Evolutionary conservation across 257 asterid genomes (phyloP).

Genomic region (Rhazya stricta): DNA sequence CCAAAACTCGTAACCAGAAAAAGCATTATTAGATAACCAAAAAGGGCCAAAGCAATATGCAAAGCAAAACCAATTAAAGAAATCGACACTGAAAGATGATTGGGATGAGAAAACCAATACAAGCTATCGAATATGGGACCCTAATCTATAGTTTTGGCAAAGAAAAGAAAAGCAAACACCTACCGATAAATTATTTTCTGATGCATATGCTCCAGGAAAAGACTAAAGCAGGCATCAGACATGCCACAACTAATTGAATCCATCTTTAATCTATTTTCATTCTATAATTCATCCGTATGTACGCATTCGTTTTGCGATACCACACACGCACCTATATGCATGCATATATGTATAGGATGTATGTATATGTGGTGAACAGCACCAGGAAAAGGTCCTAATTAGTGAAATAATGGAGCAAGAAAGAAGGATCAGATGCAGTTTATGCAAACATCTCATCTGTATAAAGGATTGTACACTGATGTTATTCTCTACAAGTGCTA

Average conservation of each 20-base stretch:
- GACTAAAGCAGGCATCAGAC: not conserved
- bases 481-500: constrained; percentile 44
- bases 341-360: not conserved
- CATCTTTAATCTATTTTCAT: not conserved
- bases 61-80: constrained; percentile 4
- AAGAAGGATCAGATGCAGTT: constrained; percentile 24
- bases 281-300: too few species aligned
- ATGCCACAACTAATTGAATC: constrained; percentile 9
- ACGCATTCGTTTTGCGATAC: too few species aligned
- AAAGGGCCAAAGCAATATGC: constrained; percentile 4
- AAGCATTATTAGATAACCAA: not conserved
- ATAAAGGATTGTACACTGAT: constrained; percentile 27
- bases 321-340: too few species aligned
- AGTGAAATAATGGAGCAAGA: constrained; percentile 15
- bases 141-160: not conserved
- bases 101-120: not conserved
- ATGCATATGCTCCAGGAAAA: not conserved
- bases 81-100: constrained; percentile 4
- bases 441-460: constrained; percentile 21
- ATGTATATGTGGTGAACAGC: not conserved
- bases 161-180: not conserved
- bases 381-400: constrained; percentile 26
- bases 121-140: constrained; percentile 3
- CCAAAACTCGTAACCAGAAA: not conserved
- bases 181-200: not conserved